These are phyloP conservation scores for Corynespora cassiicola DNA, from an alignment of 2,329 filamentous ascomycete genomes.

Conservation along the genomic window DNA sequence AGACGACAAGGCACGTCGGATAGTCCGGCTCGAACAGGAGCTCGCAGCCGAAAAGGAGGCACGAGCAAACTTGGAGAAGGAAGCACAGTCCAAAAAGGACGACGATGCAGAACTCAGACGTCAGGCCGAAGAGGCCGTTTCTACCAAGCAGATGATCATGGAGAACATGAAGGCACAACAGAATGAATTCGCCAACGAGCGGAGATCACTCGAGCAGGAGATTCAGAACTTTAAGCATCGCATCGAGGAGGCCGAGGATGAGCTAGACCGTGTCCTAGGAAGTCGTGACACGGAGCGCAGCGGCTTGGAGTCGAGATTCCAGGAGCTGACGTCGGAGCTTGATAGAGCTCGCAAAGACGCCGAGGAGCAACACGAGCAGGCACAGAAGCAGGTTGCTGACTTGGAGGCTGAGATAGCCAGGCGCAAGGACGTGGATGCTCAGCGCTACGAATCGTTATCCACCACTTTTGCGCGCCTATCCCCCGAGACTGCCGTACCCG, in stretches of 20 bases:
- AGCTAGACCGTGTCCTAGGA: conserved; percentile 83
- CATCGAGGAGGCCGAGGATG: conserved; percentile 89
- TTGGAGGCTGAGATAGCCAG: conserved; percentile 65
- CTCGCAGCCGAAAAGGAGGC: conserved; percentile 75
- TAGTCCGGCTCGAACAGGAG: conserved; percentile 77
- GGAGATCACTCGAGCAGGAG: conserved; percentile 82
- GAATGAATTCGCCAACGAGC: conserved; percentile 84
- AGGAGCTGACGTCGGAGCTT: conserved; percentile 73
- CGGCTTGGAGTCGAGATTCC: conserved; percentile 71
- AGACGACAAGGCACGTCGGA: conserved; percentile 66
- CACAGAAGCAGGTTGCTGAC: conserved; percentile 49
- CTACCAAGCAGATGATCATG: conserved; percentile 91
- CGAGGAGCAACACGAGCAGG: conserved; percentile 57
- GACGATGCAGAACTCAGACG: conserved; percentile 68
- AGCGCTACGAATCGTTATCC: conserved; percentile 35
- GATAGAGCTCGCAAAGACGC: conserved; percentile 62
- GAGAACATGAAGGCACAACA: conserved; percentile 94
- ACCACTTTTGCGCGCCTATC: conserved; percentile 48
- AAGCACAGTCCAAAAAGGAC: conserved; percentile 63
- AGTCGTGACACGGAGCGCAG: conserved; percentile 83
- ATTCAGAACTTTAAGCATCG: conserved; percentile 77
- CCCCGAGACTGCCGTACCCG: conserved; percentile 39
- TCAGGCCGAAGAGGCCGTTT: conserved; percentile 83
- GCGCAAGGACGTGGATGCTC: conserved; percentile 51
- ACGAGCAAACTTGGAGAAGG: conserved; percentile 71